Evolutionary conservation across 2,329 filamentous ascomycete species (phyloP).

Genomic region (Dactylellina sp.): DNA sequence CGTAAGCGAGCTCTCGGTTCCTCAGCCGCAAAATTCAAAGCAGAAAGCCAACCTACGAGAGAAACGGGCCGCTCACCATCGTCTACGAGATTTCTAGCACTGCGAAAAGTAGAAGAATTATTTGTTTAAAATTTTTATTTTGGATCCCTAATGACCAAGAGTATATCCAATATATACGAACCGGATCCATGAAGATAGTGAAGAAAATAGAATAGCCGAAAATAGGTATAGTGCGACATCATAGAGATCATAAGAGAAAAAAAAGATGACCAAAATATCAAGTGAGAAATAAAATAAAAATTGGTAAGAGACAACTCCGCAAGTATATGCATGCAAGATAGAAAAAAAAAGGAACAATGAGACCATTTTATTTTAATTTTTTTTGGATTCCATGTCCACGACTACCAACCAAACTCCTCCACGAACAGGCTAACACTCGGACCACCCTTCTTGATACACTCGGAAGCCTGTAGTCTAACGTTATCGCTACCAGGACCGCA

Average conservation of each 20-base stretch:
- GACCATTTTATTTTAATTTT: conserved; percentile 16
- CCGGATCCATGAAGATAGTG: conserved; percentile 1
- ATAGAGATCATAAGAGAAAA: conserved; percentile 29
- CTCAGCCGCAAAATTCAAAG: too few species aligned
- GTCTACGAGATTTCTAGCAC: too few species aligned
- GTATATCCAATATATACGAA: conserved; percentile 2
- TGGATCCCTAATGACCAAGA: neutral
- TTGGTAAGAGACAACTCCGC: conserved; percentile 13
- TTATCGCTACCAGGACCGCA: conserved; percentile 53
- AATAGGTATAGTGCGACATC: conserved; percentile 35
- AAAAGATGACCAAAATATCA: conserved; percentile 32
- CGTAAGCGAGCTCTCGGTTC: too few species aligned
- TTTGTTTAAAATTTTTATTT: conserved; percentile 8
- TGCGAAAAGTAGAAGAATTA: too few species aligned
- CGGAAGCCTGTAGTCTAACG: conserved; percentile 34
- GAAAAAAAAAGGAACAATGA: conserved; percentile 10
- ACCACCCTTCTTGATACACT: conserved; percentile 51
- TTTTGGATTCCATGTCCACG: conserved; percentile 1
- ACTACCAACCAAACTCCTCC: conserved; percentile 56
- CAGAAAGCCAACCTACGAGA: too few species aligned
- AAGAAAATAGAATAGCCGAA: conserved; percentile 26
- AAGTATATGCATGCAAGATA: conserved; percentile 22
- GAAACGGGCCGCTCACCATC: too few species aligned
- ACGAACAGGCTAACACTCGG: conserved; percentile 56
- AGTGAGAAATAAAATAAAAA: conserved; percentile 15